Base-by-base conservation (phyloP, 805 yeast species). In the Ogataea pignaliae region DNA sequence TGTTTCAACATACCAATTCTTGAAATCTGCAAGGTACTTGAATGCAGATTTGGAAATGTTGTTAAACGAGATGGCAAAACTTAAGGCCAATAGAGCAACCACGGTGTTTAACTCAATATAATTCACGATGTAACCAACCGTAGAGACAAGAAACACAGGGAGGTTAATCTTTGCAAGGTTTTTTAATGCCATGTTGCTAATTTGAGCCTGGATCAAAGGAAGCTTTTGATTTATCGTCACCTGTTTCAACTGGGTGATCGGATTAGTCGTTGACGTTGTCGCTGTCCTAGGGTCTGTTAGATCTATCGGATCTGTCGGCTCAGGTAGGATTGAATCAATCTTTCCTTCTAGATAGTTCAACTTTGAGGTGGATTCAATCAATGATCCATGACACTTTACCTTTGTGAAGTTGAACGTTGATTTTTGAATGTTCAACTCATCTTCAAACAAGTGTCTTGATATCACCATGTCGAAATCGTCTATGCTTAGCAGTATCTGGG, bases 381-480 rank as follows among this genome's bases (percentile, higher is more conserved):
- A 48, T 13, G 65, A 55, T 6, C 68, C 68, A 45, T 61, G 61
- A 37, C 63, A 59, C 45, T 53, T 54, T 26, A 55, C 56, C 12
- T 50, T 47, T 3, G 50, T 45, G 36, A 53, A 50, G 36, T 54
- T 53, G 31, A 60, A 61, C 33, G 56, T 36, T 10, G 59, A 53
- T 13, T 43, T 48, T 36, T 57, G 57, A n/a, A 56, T 46, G 16
- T 54, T 47, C 34, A 51, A 40, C 28, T 54, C 54, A 30, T 54
- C 46, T 16, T 57, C 60, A 40, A 64, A 57, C 10, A 66, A 39
- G 29, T 46, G 48, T 38, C 55, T 61, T 5, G 64, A 55, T 18
- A 64, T 43, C 3, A 63, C 52, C 3, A 63, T 39, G 31, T 62
- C 57, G 28, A 64, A 53, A 32, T 64, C 66, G 36, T 66, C 71